Conservation (phyloP, 2,329 filamentous ascomycete species). For the Ophiobolus disseminans region DNA sequence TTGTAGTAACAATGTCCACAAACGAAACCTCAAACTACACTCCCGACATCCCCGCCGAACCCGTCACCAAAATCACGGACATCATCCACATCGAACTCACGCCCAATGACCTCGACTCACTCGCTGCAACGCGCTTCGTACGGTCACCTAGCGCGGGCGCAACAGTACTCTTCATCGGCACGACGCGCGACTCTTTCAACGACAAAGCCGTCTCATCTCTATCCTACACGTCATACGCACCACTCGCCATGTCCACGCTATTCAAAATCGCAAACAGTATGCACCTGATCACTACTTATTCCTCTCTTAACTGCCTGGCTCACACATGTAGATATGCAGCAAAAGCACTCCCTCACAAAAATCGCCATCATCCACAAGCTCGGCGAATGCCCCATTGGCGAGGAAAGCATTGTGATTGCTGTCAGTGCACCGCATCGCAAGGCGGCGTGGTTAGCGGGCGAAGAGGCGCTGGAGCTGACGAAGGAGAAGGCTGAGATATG, state of each 20-base stretch:
- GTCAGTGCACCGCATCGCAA: conserved; percentile 83
- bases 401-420: conserved; percentile 91
- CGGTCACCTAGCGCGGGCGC: conserved; percentile 58
- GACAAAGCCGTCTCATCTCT: conserved; percentile 76
- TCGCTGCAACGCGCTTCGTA: conserved; percentile 68
- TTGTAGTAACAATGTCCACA: conserved; percentile 30
- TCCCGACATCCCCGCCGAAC: conserved; percentile 34
- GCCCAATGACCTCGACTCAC: conserved; percentile 64
- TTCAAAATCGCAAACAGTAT: conserved; percentile 64
- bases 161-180: conserved; percentile 59
- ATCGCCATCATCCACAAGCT: conserved; percentile 85
- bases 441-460: conserved; percentile 85
- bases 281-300: background rate
- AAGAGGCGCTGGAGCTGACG: conserved; percentile 85
- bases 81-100: conserved; percentile 74
- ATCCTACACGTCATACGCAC: conserved; percentile 76
- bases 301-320: background rate
- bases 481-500: conserved; percentile 92
- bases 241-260: conserved; percentile 74
- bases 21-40: conserved; percentile 36
- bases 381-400: conserved; percentile 84
- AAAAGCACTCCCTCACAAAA: conserved; percentile 70
- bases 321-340: conserved; percentile 49
- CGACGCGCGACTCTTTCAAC: conserved; percentile 77
- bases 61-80: conserved; percentile 35